Conservation (phyloP, 129 eudicot species). For the Arctium lappa region DNA sequence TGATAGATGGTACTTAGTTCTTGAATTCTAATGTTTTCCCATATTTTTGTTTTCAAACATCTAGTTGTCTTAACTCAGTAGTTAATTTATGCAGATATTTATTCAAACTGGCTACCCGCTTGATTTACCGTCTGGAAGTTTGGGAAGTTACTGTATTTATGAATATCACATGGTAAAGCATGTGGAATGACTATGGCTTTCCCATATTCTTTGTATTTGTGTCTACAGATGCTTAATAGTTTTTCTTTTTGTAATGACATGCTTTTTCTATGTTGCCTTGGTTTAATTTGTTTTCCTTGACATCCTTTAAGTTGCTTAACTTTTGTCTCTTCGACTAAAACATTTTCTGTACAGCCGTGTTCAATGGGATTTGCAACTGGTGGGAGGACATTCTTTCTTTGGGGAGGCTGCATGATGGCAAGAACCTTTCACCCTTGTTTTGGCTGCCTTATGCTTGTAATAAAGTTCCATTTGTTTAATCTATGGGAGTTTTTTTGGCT, state of each 20-base stretch:
- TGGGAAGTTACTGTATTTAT: constrained; percentile 99
- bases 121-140: constrained; percentile 98
- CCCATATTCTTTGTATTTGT: constrained; percentile 2
- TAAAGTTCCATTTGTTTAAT: background rate
- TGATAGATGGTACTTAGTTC: constrained; percentile 25
- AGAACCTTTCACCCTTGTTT: constrained; percentile 28
- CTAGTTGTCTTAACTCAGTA: background rate
- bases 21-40: background rate
- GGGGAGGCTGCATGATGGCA: constrained; percentile 99
- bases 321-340: background rate
- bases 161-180: constrained; percentile 95
- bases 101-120: constrained; percentile 99
- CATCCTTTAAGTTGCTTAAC: background rate
- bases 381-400: constrained; percentile 90
- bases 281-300: background rate
- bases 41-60: background rate
- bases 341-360: constrained; percentile 67
- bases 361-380: constrained; percentile 99
- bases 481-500: background rate
- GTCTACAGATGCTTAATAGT: background rate
- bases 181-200: constrained; percentile 3
- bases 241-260: background rate
- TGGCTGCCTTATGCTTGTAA: constrained; percentile 7
- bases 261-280: background rate
- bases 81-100: constrained; percentile 64